Percentiles rank a stretch among this genome's conserved stretches.
These are phyloP conservation scores for Sequoiadendron giganteum DNA, from an alignment of 75 land plant species.

Conservation along the genomic window DNA sequence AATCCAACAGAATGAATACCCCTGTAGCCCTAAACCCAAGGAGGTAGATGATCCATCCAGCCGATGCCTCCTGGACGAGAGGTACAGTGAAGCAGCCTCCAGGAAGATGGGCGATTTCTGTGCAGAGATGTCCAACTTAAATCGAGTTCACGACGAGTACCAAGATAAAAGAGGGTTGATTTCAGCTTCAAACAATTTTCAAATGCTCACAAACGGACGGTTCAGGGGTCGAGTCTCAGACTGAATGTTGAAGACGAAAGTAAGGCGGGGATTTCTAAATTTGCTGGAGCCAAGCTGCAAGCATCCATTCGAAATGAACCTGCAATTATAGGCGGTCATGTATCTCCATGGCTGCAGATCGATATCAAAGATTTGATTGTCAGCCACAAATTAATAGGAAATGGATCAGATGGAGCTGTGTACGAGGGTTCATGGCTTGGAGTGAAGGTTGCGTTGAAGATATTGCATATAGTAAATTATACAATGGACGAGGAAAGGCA, in stretches of 20 bases:
- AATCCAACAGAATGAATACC: no score
- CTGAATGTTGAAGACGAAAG: neutral
- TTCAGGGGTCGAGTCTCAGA: neutral
- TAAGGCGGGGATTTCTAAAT: neutral
- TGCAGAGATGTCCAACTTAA: neutral
- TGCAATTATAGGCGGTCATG: neutral
- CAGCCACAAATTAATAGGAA: neutral
- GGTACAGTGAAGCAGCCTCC: neutral
- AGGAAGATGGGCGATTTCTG: neutral
- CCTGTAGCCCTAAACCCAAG: no score
- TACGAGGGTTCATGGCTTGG: constrained; percentile 21
- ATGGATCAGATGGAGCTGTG: constrained; percentile 5
- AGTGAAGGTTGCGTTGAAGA: constrained; percentile 14
- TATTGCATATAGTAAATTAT: neutral
- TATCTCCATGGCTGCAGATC: constrained; percentile 7
- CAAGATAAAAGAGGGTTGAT: neutral
- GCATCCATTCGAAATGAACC: neutral
- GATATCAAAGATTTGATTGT: constrained; percentile 13
- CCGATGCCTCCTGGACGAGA: neutral
- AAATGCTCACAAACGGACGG: neutral
- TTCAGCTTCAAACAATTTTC: neutral
- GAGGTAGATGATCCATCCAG: no score
- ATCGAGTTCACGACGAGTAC: neutral
- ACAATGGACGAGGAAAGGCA: neutral
- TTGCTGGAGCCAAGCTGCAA: neutral